phyloP scores from a whole-genome alignment of 805 yeast genomes.

The Lipomyces sp. region DNA sequence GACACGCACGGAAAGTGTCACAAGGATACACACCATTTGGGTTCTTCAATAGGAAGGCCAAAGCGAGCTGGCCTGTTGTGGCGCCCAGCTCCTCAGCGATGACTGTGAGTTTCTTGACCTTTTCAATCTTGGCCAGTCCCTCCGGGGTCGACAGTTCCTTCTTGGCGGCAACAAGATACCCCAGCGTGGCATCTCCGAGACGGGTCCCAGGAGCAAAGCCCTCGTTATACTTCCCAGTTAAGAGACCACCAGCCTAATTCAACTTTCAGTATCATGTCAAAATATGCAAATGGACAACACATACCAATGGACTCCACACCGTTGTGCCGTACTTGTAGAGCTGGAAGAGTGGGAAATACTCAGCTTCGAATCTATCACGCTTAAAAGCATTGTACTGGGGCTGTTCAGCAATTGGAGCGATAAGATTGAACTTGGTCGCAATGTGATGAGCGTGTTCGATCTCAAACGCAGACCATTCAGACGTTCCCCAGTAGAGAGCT shows the following conservation, averaged over 20 bases:
- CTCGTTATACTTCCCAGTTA: constrained; percentile 38
- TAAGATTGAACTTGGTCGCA: constrained; percentile 36
- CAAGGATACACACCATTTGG: constrained; percentile 29
- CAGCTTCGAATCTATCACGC: constrained; percentile 35
- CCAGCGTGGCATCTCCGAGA: constrained; percentile 15
- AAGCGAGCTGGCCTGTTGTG: constrained; percentile 35
- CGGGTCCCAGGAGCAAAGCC: constrained; percentile 34
- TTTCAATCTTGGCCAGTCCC: constrained; percentile 31
- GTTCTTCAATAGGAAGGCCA: constrained; percentile 36
- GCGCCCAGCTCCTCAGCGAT: constrained; percentile 35
- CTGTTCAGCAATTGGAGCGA: constrained; percentile 38
- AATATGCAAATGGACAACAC: neutral
- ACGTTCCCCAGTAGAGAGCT: constrained; percentile 39
- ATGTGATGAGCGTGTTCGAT: constrained; percentile 38
- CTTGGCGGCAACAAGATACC: constrained; percentile 18
- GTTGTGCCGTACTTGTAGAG: constrained; percentile 37
- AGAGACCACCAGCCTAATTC: constrained; percentile 33
- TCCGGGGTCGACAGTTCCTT: constrained; percentile 29
- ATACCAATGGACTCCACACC: constrained; percentile 35
- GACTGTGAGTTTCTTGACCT: constrained; percentile 30
- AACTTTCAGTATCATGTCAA: neutral
- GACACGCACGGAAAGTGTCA: neutral
- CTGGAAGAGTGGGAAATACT: constrained; percentile 34
- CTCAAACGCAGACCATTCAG: constrained; percentile 37
- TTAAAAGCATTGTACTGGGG: constrained; percentile 33